Percentiles rank a stretch among this genome's conserved stretches.
Conservation (phyloP, 2,329 filamentous ascomycete genomes). For the Botrytis galanthina region DNA sequence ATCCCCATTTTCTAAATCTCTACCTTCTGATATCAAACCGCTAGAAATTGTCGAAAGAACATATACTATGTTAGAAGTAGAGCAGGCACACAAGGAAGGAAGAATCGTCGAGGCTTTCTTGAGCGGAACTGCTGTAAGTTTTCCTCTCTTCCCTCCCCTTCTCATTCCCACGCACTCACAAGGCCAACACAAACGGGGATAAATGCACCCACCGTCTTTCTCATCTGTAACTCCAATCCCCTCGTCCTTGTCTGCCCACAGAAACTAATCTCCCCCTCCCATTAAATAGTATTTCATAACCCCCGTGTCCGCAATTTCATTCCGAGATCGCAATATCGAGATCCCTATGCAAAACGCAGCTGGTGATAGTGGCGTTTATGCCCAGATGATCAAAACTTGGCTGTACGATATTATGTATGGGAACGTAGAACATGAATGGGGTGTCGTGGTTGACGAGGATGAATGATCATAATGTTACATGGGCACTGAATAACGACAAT, state of each 20-base stretch:
- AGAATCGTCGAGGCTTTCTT: slow-evolving; percentile 81
- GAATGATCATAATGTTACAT: background rate
- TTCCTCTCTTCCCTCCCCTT: background rate
- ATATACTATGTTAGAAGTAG: slow-evolving; percentile 76
- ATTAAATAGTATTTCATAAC: slow-evolving; percentile 63
- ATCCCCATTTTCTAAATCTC: slow-evolving; percentile 38
- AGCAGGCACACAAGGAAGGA: slow-evolving; percentile 70
- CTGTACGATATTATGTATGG: slow-evolving; percentile 74
- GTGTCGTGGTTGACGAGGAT: slow-evolving; percentile 60
- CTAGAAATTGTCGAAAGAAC: slow-evolving; percentile 75
- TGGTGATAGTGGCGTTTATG: slow-evolving; percentile 52
- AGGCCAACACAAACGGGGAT: background rate
- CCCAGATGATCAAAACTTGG: slow-evolving; percentile 61
- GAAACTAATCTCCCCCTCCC: background rate
- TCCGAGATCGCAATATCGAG: slow-evolving; percentile 60
- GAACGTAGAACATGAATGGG: slow-evolving; percentile 65
- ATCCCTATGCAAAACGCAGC: slow-evolving; percentile 56
- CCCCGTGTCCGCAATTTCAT: slow-evolving; percentile 65
- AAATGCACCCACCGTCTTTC: background rate
- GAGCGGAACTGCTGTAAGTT: slow-evolving; percentile 76
- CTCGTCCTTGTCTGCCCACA: background rate
- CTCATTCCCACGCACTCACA: background rate
- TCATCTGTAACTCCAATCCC: background rate
- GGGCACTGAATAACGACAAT: background rate
- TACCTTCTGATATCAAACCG: slow-evolving; percentile 41